These are phyloP conservation scores for Diddensiella transvaalensis DNA, from an alignment of 805 yeast genomes.

Conservation along the genomic window DNA sequence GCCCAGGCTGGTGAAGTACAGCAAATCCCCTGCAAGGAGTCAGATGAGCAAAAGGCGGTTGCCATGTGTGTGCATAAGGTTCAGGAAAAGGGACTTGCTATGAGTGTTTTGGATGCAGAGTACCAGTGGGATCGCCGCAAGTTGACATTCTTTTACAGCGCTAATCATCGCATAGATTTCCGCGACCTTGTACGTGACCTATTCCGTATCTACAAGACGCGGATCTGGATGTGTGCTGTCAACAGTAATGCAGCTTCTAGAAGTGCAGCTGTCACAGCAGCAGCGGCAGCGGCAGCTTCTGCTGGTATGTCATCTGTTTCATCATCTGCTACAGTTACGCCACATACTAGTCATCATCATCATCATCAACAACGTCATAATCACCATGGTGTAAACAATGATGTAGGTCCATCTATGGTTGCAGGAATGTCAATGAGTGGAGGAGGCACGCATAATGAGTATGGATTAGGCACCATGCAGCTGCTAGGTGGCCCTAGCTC, in stretches of 20 bases:
- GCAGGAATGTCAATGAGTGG: not conserved
- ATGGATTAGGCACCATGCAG: slow-evolving; percentile 9
- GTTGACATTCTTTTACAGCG: slow-evolving; percentile 69
- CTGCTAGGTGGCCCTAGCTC: slow-evolving; percentile 4
- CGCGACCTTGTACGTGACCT: slow-evolving; percentile 73
- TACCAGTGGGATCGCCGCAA: slow-evolving; percentile 83
- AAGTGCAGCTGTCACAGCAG: slow-evolving; percentile 7
- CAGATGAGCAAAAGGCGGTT: slow-evolving; percentile 69
- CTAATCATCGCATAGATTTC: slow-evolving; percentile 67
- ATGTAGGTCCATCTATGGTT: no score
- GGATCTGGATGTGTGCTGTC: slow-evolving; percentile 87
- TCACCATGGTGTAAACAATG: no score
- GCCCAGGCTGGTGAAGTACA: slow-evolving; percentile 61
- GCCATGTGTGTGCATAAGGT: slow-evolving; percentile 58
- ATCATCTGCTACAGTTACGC: not conserved
- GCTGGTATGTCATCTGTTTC: not conserved
- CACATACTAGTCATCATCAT: no score
- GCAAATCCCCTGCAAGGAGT: slow-evolving; percentile 53
- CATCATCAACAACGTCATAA: no score
- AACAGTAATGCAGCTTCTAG: slow-evolving; percentile 11
- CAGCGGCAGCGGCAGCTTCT: slow-evolving; percentile 9
- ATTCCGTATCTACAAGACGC: slow-evolving; percentile 69
- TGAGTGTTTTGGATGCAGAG: slow-evolving; percentile 73
- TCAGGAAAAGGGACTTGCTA: slow-evolving; percentile 43
- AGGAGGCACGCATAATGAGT: slow-evolving; percentile 3